Conservation (phyloP, 176 grass and related monocot species). For the Avena atlantica region DNA sequence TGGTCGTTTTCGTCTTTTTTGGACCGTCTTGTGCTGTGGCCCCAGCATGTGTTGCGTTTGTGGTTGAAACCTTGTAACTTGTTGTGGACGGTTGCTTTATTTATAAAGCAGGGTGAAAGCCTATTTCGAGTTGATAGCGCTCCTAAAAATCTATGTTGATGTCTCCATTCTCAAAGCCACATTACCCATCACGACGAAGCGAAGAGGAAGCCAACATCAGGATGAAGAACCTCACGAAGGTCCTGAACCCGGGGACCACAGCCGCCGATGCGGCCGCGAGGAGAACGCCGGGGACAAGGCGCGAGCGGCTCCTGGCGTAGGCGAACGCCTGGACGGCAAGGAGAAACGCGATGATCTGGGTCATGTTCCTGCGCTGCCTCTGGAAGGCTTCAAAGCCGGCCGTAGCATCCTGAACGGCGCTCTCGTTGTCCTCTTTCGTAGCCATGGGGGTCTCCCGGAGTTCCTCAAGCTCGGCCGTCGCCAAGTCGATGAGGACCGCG, state of each 20-base stretch:
- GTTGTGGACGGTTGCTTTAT: no score
- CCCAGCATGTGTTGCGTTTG: no score
- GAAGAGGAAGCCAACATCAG: slow-evolving; percentile 21
- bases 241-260: neutral
- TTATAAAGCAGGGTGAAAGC: no score
- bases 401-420: no score
- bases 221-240: slow-evolving; percentile 26
- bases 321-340: neutral
- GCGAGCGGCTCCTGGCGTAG: slow-evolving; percentile 4
- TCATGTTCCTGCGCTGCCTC: neutral
- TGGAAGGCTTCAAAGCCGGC: no score
- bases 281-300: slow-evolving; percentile 28
- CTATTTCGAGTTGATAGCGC: neutral
- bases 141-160: neutral
- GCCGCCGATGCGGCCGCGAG: slow-evolving; percentile 1
- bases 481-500: neutral
- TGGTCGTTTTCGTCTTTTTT: no score
- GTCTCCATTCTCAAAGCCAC: neutral
- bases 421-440: neutral
- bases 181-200: neutral
- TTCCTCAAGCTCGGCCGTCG: neutral
- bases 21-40: no score
- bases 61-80: no score
- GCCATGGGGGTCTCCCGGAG: neutral
- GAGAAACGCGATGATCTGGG: slow-evolving; percentile 1